Percentiles rank a stretch among this genome's conserved stretches.
Evolutionary conservation across 306 rosid genomes (phyloP).

Genomic region (Citrullus colocynthis): DNA sequence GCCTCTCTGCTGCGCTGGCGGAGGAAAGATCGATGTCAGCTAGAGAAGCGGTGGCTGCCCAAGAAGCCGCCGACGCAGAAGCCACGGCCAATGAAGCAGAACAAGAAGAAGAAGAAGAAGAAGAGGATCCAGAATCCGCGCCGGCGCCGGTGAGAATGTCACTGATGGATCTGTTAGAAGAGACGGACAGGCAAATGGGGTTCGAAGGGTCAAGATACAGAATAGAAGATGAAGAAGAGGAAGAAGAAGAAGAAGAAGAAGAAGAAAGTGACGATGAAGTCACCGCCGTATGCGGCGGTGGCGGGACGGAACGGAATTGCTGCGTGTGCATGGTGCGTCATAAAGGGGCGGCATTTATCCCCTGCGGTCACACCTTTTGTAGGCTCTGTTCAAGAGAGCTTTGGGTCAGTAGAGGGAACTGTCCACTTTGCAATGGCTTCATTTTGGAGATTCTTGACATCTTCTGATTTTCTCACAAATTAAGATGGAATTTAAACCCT

Average conservation of each 20-base stretch:
- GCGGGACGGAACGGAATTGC: conserved; percentile 40
- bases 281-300: background rate
- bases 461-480: conserved; percentile 27
- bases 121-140: background rate
- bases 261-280: conserved; percentile 10
- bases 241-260: conserved; percentile 16
- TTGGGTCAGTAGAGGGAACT: conserved; percentile 54
- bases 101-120: conserved; percentile 20
- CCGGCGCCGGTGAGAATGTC: conserved; percentile 45
- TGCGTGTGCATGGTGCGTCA: conserved; percentile 91
- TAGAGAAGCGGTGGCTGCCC: conserved; percentile 42
- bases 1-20: conserved; percentile 22
- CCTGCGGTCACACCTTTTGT: conserved; percentile 80
- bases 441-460: conserved; percentile 73
- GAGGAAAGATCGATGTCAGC: conserved; percentile 38
- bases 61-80: conserved; percentile 25
- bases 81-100: conserved; percentile 18
- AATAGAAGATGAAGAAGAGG: conserved; percentile 29
- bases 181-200: conserved; percentile 62
- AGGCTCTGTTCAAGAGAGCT: conserved; percentile 83
- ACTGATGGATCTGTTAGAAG: conserved; percentile 78
- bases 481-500: background rate
- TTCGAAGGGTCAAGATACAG: conserved; percentile 33
- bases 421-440: conserved; percentile 78
- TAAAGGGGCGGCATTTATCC: conserved; percentile 53